Evolutionary conservation across 441 rosid species (phyloP).

Genomic region (Syzygium malaccense): DNA sequence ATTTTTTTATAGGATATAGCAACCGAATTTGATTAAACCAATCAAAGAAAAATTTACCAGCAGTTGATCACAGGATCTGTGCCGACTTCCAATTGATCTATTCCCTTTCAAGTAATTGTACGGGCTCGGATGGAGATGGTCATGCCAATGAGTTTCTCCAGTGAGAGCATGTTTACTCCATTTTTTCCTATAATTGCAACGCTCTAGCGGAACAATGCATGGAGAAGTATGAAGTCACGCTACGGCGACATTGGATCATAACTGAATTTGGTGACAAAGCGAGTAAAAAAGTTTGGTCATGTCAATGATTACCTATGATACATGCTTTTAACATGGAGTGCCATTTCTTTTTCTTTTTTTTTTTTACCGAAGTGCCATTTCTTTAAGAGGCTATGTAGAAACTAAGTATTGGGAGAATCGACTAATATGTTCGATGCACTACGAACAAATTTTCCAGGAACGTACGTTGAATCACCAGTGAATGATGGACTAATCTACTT

Average conservation of each 20-base stretch:
- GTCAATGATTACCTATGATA: not conserved
- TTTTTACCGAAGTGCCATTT: not conserved
- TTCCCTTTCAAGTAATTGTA: not conserved
- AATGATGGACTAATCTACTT: too few species aligned
- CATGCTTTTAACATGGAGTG: not conserved
- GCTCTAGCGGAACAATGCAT: constrained; percentile 27
- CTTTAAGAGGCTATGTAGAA: not conserved
- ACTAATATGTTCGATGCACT: too few species aligned
- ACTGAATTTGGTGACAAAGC: constrained; percentile 74
- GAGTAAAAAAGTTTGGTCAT: not conserved
- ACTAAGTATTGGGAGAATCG: too few species aligned
- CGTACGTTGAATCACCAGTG: too few species aligned
- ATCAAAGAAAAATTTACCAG: not conserved
- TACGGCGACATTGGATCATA: constrained; percentile 73
- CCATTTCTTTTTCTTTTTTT: not conserved
- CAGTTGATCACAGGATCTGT: not conserved
- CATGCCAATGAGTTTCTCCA: constrained; percentile 59
- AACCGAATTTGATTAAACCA: not conserved
- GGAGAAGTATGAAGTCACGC: constrained; percentile 36
- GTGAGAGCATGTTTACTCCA: constrained; percentile 55
- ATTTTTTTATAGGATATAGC: not conserved
- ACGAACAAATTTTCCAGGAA: too few species aligned
- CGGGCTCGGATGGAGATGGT: constrained; percentile 80
- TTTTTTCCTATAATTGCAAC: not conserved
- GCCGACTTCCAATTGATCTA: not conserved